Conservation (phyloP, 306 rosid species). For the Lathyrus oleraceus region DNA sequence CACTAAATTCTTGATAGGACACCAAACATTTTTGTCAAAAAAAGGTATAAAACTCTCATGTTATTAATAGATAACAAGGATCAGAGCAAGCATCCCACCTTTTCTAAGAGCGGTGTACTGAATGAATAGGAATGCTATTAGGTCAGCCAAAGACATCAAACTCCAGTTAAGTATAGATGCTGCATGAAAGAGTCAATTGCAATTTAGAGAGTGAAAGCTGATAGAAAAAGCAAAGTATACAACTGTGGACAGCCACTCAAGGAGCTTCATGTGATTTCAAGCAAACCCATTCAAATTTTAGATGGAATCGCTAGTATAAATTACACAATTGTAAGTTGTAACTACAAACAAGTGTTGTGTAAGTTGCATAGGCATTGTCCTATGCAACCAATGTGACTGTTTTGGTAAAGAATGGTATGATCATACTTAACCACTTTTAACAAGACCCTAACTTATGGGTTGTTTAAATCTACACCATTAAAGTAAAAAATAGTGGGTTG, state of each 20-base stretch:
- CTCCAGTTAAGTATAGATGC: slow-evolving; percentile 51
- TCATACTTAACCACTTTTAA: neutral
- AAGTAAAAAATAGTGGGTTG: too few species aligned
- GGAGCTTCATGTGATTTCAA: slow-evolving; percentile 16
- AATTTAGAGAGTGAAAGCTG: neutral
- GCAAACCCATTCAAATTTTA: slow-evolving; percentile 7
- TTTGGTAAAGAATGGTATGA: neutral
- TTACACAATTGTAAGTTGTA: slow-evolving; percentile 1
- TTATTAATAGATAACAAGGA: slow-evolving; percentile 6
- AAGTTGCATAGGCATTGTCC: neutral
- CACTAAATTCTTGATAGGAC: slow-evolving; percentile 13
- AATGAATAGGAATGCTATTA: slow-evolving; percentile 46
- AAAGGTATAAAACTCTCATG: slow-evolving; percentile 7
- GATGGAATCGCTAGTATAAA: neutral
- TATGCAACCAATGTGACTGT: neutral
- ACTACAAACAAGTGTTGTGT: neutral
- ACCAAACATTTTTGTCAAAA: slow-evolving; percentile 5
- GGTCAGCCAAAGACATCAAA: slow-evolving; percentile 47
- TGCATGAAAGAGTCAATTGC: slow-evolving; percentile 33
- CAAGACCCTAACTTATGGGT: too few species aligned
- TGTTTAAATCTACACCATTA: too few species aligned
- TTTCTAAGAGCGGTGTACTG: slow-evolving; percentile 45
- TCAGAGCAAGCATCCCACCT: slow-evolving; percentile 41
- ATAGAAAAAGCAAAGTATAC: slow-evolving; percentile 2
- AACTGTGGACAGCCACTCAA: neutral